Conservation (phyloP, 1,284 basidiomycete genomes). For the Ustilago nuda region DNA sequence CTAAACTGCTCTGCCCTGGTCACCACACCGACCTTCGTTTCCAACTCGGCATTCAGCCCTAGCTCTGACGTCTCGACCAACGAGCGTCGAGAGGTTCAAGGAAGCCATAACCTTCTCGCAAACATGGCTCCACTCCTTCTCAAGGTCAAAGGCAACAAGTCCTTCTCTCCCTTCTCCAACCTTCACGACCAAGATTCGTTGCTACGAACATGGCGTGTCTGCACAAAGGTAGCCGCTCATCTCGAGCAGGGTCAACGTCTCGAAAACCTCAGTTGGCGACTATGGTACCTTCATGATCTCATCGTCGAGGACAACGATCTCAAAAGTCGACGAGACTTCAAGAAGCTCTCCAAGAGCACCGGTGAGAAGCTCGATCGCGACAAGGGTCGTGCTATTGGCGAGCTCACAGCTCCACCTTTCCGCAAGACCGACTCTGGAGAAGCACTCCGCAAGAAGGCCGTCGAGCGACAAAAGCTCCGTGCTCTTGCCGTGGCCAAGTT, state of each 20-base stretch:
- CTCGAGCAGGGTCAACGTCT: conserved; percentile 62
- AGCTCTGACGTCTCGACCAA: conserved; percentile 1
- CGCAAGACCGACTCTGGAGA: conserved; percentile 51
- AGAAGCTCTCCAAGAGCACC: conserved; percentile 44
- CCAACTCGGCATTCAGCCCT: not conserved
- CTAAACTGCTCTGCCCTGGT: not conserved
- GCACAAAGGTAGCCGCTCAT: conserved; percentile 56
- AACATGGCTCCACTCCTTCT: conserved; percentile 47
- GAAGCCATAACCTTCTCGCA: not conserved
- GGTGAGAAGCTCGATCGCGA: conserved; percentile 57
- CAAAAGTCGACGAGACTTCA: conserved; percentile 46
- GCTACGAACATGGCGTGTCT: conserved; percentile 49
- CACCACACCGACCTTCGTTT: not conserved
- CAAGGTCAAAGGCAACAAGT: conserved; percentile 59
- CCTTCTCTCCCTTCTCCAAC: conserved; percentile 58
- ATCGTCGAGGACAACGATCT: conserved; percentile 52
- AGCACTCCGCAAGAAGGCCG: conserved; percentile 44
- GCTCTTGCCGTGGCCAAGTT: conserved; percentile 50
- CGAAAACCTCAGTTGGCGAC: conserved; percentile 60
- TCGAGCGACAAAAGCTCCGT: conserved; percentile 47
- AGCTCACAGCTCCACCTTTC: conserved; percentile 53
- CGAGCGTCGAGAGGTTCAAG: conserved; percentile 9
- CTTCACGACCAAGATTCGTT: conserved; percentile 57
- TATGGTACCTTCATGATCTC: conserved; percentile 58
- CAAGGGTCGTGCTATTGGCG: conserved; percentile 39